These are phyloP conservation scores for Discostella stelligeroides DNA, from an alignment of 108 stramenopile genomes.

Conservation along the genomic window DNA sequence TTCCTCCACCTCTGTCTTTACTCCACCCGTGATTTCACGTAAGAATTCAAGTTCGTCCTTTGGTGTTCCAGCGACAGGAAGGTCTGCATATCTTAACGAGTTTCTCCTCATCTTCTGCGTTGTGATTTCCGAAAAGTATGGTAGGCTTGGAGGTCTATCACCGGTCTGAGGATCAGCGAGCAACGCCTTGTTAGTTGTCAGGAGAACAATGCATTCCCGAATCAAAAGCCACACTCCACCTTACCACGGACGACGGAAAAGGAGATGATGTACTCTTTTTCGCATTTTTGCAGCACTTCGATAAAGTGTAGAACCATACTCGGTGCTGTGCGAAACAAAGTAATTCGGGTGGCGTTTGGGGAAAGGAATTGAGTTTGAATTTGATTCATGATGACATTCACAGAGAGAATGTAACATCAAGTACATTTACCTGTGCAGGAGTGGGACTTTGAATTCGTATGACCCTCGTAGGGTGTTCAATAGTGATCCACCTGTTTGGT, in stretches of 20 bases:
- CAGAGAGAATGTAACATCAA: too few relatives aligned
- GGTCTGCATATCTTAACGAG: not conserved
- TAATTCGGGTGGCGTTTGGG: not conserved
- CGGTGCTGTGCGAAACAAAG: conserved; percentile 19
- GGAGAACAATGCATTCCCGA: not conserved
- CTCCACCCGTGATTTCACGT: conserved; percentile 9
- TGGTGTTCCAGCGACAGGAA: conserved; percentile 1
- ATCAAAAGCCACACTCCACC: not conserved
- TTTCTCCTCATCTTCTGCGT: not conserved
- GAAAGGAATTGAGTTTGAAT: too few relatives aligned
- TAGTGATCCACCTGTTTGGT: conserved; percentile 28
- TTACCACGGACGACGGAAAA: conserved; percentile 3
- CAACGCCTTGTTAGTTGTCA: not conserved
- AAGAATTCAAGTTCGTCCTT: conserved; percentile 15
- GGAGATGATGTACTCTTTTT: conserved; percentile 6
- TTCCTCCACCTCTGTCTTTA: not conserved
- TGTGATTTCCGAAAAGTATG: conserved; percentile 3
- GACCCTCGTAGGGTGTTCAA: conserved; percentile 36
- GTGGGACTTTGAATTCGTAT: conserved; percentile 36
- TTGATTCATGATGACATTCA: conserved; percentile 5
- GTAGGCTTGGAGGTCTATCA: conserved; percentile 4
- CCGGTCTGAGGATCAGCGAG: not conserved
- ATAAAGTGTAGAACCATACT: conserved; percentile 37
- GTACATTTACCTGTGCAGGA: conserved; percentile 26
- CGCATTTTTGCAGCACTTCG: conserved; percentile 34